Evolutionary conservation across 202 grass and related monocot species (phyloP).

Genomic region (Schoenoplectus tabernaemontani): DNA sequence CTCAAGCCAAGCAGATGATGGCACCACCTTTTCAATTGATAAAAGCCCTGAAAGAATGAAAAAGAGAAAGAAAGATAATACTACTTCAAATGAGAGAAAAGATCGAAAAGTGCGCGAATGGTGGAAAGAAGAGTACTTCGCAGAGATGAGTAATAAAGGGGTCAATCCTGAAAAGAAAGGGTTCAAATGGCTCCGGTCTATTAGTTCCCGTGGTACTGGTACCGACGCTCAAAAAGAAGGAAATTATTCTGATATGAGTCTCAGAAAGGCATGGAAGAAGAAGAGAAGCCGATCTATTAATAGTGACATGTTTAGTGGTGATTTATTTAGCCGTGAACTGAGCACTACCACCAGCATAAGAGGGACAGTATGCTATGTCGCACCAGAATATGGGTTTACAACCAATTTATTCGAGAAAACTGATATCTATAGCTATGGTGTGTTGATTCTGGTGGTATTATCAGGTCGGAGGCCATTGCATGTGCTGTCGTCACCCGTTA

Average conservation of each 20-base stretch:
- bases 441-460: constrained; percentile 72
- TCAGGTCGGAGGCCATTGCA: constrained; percentile 79
- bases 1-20: constrained; percentile 17
- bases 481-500: constrained; percentile 81
- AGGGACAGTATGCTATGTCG: constrained; percentile 90
- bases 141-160: constrained; percentile 83
- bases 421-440: constrained; percentile 74
- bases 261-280: constrained; percentile 38
- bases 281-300: constrained; percentile 49
- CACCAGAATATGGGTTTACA: constrained; percentile 50
- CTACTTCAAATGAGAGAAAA: constrained; percentile 27
- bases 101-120: constrained; percentile 74
- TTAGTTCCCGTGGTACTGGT: constrained; percentile 24
- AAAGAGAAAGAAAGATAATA: constrained; percentile 20
- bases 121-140: constrained; percentile 99
- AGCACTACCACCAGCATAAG: constrained; percentile 97
- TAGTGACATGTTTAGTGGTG: constrained; percentile 37
- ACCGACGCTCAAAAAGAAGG: constrained; percentile 2
- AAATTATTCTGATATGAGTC: constrained; percentile 29
- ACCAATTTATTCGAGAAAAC: constrained; percentile 45
- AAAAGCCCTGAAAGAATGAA: constrained; percentile 37
- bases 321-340: constrained; percentile 71
- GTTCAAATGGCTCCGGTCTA: constrained; percentile 51
- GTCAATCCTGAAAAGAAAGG: constrained; percentile 33
- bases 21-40: neutral